phyloP scores from a whole-genome alignment of 2,329 filamentous ascomycete species.

The Trichoderma sp. region DNA sequence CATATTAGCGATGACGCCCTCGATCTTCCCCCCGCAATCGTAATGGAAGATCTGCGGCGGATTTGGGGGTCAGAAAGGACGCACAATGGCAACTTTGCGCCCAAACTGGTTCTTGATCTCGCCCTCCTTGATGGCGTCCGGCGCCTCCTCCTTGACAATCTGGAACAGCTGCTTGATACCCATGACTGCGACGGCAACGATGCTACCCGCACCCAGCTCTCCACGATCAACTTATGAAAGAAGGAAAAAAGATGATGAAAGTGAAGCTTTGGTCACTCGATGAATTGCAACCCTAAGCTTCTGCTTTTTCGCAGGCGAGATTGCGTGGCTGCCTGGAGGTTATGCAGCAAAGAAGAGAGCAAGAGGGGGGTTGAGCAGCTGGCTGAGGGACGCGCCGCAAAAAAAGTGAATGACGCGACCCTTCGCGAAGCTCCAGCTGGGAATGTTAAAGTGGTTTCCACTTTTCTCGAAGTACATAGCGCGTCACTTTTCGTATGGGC shows the following conservation, averaged over 20 bases:
- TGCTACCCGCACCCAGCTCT: neutral
- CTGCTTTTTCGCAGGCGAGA: neutral
- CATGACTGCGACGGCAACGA: slow-evolving; percentile 46
- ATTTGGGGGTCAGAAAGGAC: slow-evolving; percentile 40
- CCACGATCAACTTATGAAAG: neutral
- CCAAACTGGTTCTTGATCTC: slow-evolving; percentile 99
- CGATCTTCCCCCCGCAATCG: too few relatives aligned
- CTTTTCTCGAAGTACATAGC: slow-evolving; percentile 20
- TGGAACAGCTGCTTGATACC: slow-evolving; percentile 74
- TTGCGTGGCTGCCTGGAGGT: slow-evolving; percentile 12
- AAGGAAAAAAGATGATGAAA: neutral
- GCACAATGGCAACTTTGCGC: slow-evolving; percentile 94
- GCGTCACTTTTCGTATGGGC: neutral
- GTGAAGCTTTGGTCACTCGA: too few relatives aligned
- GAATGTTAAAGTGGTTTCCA: slow-evolving; percentile 41
- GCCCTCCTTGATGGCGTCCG: slow-evolving; percentile 92
- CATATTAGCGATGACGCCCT: slow-evolving; percentile 8
- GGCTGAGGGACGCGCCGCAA: slow-evolving; percentile 17
- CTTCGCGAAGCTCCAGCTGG: slow-evolving; percentile 35
- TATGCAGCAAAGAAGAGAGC: slow-evolving; percentile 1
- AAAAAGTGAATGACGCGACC: slow-evolving; percentile 39
- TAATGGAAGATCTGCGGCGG: neutral
- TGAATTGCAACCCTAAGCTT: neutral
- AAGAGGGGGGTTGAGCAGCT: neutral
- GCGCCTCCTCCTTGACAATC: slow-evolving; percentile 88